Percentiles rank a stretch among this genome's conserved stretches.
Conservation (phyloP, 257 asterid species). For the Nicotiana undulata region DNA sequence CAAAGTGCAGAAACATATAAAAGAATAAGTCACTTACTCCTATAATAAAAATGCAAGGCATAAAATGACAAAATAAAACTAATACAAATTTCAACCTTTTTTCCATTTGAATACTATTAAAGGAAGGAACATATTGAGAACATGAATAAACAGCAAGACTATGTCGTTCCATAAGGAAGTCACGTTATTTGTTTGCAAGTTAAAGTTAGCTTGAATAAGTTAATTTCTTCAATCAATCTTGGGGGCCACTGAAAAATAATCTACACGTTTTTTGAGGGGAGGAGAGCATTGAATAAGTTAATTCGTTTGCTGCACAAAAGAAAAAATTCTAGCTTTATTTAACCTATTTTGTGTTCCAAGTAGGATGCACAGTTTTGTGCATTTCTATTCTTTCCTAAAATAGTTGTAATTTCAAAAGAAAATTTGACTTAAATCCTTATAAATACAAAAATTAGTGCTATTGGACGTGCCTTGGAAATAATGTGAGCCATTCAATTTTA, state of each 20-base stretch:
- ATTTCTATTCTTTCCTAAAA: not conserved
- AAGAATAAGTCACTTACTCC: not conserved
- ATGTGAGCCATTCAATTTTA: not conserved
- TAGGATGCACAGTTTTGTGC: not conserved
- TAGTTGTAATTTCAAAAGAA: not conserved
- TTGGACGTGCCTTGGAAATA: not conserved
- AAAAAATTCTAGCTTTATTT: not conserved
- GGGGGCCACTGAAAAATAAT: not conserved
- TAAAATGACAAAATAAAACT: slow-evolving; percentile 6
- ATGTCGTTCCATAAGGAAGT: slow-evolving; percentile 4
- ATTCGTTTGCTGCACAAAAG: not conserved
- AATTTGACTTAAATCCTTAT: not conserved
- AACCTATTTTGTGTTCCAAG: not conserved
- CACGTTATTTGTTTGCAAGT: slow-evolving; percentile 17
- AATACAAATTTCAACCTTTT: not conserved
- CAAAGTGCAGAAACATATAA: not conserved
- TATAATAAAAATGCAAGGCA: not conserved
- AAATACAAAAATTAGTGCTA: not conserved
- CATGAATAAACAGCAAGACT: slow-evolving; percentile 11
- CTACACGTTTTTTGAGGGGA: not conserved
- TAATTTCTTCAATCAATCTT: not conserved
- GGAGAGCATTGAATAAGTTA: not conserved
- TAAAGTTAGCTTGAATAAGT: not conserved
- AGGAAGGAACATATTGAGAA: not conserved
- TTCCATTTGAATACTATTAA: not conserved